Base-by-base conservation (phyloP, 768 basidiomycete genomes). In the Candolleomyces efflorescens region DNA sequence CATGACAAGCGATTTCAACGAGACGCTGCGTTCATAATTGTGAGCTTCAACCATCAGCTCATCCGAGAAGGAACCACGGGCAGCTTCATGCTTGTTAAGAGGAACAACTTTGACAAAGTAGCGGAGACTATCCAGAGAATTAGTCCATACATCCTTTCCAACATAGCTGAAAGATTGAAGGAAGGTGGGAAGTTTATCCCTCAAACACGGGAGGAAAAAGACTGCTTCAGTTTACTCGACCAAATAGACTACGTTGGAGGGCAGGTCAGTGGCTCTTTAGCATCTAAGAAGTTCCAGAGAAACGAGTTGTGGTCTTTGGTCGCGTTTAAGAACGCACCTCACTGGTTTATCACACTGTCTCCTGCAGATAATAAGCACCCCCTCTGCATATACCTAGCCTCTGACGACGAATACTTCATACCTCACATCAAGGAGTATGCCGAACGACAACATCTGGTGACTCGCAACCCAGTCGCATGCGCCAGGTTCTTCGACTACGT, bases 171-270 rank as follows among this genome's bases (percentile, higher is more conserved):
- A 3, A 45, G 38, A 7, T 11, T 56, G 46, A 22, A 22, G n/a
- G 23, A 47, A 7, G 44, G 45, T 11, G 45, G 24, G 15, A 15
- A 46, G 23, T 32, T n/a, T 15, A 9, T n/a, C 10, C 46, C 55
- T 5, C 6, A 38, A 46, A 56, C 44, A 20, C 37, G 7, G 18
- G 45, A 56, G 20, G 45, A 56, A 36, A 27, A 49, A 27, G 20
- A 56, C 5, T 47, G 32, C 11, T 32, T 32, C 54, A 50, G 64
- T 0, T 24, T 79, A 0, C 44, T 79, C 0, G 32, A 63, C 15
- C 67, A 75, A 39, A 23, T 79, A 0, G 73, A 79, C 50, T 64
- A 68, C 53, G 64, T 81, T 3, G 68, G 62, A 4, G 69, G 69
- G 0, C 60, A 70, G 17, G 67, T 73, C 0, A 37, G 62, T 10